Conservation (phyloP, 2,329 filamentous ascomycete species). For the Xylariaceae sp. region DNA sequence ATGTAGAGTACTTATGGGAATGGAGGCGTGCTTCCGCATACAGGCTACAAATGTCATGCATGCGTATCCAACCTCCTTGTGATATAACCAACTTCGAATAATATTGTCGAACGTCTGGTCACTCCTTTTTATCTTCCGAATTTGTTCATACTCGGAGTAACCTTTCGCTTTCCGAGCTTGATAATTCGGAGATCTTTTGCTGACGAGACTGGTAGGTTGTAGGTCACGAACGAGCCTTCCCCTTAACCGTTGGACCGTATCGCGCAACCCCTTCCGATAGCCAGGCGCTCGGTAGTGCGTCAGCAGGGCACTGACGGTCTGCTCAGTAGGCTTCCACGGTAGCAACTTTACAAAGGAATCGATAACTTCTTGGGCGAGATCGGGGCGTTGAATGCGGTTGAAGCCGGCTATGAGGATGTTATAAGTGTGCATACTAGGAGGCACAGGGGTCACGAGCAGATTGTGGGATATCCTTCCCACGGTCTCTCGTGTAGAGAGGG, state of each 20-base stretch:
- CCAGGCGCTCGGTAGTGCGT: conserved; percentile 44
- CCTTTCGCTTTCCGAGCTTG: conserved; percentile 5
- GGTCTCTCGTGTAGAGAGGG: conserved; percentile 24
- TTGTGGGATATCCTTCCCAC: conserved; percentile 57
- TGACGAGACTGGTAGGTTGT: conserved; percentile 25
- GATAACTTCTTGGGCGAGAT: conserved; percentile 49
- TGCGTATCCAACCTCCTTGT: conserved; percentile 32
- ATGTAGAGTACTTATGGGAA: conserved; percentile 25
- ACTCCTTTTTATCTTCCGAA: conserved; percentile 38
- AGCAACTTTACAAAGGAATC: conserved; percentile 44
- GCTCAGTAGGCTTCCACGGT: conserved; percentile 42
- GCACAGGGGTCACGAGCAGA: conserved; percentile 55
- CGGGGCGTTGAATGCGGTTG: conserved; percentile 43
- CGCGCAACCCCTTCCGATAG: conserved; percentile 40
- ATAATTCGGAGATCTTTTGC: conserved; percentile 27
- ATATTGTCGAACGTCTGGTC: conserved; percentile 41
- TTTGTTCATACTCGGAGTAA: conserved; percentile 25
- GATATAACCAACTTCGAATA: conserved; percentile 44
- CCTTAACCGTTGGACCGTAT: conserved; percentile 42
- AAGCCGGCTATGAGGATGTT: conserved; percentile 68
- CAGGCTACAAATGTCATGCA: conserved; percentile 29
- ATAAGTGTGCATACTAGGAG: conserved; percentile 64
- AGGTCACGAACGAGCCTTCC: conserved; percentile 35
- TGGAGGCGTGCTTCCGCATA: conserved; percentile 21
- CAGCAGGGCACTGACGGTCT: conserved; percentile 45